phyloP scores from a whole-genome alignment of 163 green algal genomes.

The Scenedesmus sp. region DNA sequence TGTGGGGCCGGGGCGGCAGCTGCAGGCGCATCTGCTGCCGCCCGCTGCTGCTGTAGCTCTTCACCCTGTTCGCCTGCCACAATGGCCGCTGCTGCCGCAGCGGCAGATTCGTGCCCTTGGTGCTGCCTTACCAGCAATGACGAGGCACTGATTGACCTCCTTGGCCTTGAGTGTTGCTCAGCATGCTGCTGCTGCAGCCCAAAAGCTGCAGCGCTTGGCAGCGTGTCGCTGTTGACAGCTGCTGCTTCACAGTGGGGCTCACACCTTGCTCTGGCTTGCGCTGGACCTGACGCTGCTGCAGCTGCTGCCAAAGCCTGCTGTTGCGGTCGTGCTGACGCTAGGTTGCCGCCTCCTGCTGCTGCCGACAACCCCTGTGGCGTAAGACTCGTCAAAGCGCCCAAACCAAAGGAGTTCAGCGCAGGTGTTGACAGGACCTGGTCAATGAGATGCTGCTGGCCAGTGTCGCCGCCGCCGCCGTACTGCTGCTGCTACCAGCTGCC shows the following conservation, averaged over 20 bases:
- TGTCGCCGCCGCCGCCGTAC: background rate
- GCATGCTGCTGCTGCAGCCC: conserved; percentile 10
- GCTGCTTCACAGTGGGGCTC: background rate
- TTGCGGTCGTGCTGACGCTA: background rate
- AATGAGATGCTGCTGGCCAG: background rate
- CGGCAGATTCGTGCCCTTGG: background rate
- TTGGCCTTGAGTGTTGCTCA: background rate
- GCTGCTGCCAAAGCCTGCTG: background rate
- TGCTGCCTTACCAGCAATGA: background rate
- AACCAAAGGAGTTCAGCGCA: background rate
- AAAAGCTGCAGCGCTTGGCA: no score
- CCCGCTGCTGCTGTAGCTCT: background rate
- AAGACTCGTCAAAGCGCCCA: background rate
- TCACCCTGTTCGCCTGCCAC: background rate
- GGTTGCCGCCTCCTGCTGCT: background rate
- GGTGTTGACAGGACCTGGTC: conserved; percentile 13
- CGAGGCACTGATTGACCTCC: conserved; percentile 16
- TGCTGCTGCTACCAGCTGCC: conserved; percentile 20
- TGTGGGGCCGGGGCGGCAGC: background rate
- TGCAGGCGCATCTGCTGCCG: background rate
- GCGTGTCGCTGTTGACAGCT: background rate
- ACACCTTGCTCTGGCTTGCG: background rate
- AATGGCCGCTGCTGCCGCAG: background rate
- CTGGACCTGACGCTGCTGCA: background rate
- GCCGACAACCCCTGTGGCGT: background rate